A percentile compares a stretch with the other conserved stretches of the same genome.
phyloP scores from a whole-genome alignment of 352 stramenopile species.

The Plasmopara halstedii region DNA sequence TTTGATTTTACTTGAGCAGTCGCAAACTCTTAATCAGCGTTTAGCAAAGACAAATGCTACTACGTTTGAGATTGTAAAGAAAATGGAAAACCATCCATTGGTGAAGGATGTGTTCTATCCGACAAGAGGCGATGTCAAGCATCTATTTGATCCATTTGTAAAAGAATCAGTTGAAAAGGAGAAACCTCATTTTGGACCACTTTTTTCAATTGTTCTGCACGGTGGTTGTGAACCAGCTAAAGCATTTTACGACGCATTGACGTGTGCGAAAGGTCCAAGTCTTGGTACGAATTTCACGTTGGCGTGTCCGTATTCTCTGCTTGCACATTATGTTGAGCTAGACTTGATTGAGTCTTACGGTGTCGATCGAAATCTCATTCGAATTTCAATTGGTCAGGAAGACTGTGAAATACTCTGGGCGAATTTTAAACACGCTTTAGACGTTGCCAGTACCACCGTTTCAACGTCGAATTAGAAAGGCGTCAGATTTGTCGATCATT shows the following conservation, averaged over 20 bases:
- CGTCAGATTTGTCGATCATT: conserved; percentile 3
- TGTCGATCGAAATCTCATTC: conserved; percentile 87
- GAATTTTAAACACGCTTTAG: conserved; percentile 31
- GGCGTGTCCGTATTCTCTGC: conserved; percentile 87
- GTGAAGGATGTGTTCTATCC: conserved; percentile 87
- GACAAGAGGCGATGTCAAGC: conserved; percentile 35
- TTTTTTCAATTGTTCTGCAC: conserved; percentile 85
- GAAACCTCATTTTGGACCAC: conserved; percentile 65
- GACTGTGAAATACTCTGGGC: conserved; percentile 65
- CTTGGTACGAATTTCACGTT: conserved; percentile 94
- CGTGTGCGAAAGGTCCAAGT: conserved; percentile 79
- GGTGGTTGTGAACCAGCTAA: conserved; percentile 54
- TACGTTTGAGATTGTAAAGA: conserved; percentile 56
- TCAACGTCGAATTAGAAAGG: conserved; percentile 1
- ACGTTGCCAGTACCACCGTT: conserved; percentile 11
- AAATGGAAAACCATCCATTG: conserved; percentile 59
- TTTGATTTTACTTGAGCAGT: conserved; percentile 36
- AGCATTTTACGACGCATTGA: conserved; percentile 86
- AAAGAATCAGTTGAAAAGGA: conserved; percentile 5
- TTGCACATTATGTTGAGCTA: conserved; percentile 91
- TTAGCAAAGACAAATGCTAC: conserved; percentile 75
- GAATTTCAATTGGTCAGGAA: conserved; percentile 89
- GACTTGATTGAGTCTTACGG: conserved; percentile 87
- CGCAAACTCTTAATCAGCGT: conserved; percentile 63
- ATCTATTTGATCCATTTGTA: conserved; percentile 60